Evolutionary conservation across 1,284 basidiomycete species (phyloP), one percentile per base, ranked within the genome.

Genomic region (Ganoderma resinaceum): DNA sequence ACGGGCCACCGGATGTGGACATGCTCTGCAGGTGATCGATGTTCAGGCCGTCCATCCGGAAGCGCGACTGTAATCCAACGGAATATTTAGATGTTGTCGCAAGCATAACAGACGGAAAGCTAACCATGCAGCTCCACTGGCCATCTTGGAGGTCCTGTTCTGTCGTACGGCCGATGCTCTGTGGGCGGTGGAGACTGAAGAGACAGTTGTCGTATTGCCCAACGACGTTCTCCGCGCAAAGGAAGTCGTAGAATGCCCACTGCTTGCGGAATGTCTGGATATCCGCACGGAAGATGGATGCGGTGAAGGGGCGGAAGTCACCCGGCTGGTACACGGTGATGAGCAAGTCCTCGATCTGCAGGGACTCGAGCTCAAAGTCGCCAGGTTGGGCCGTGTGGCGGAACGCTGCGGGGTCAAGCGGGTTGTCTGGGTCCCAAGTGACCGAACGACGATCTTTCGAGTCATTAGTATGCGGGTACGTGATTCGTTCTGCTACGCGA

Each of bases 161-260:
- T 59, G 90, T 95, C 5, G 95, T 97, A 70, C 95, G 86, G 5
- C 96, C 95, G 62, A 99, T 95, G 78, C 95, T 97, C 81, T 99
- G 97, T 9, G 97, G 97, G 78, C 93, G 95, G 80, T 99, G 97
- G 71, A 99, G 80, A 76, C 96, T 98, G 83, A 99, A 98, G 18
- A 99, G 79, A 76, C 98, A 99, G 76, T 98, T 98, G 78, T 99
- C 97, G 73, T 97, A 95, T 78, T 99, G 98, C 0, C 97, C 97
- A 4, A 98, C 97, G 66, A 99, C 95, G 67, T 93, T 94, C 74
- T 99, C 96, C 0, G 97, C 97, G 58, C 89, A 90, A 66, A 97
- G 81, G 75, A 96, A 91, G 79, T 98, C 97, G 78, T 97, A 97
- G 80, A 98, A 98, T 42, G 98, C 77, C 96, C 96, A 99, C 76